Conservation (phyloP, 768 basidiomycete species). For the Collybia mongolica region DNA sequence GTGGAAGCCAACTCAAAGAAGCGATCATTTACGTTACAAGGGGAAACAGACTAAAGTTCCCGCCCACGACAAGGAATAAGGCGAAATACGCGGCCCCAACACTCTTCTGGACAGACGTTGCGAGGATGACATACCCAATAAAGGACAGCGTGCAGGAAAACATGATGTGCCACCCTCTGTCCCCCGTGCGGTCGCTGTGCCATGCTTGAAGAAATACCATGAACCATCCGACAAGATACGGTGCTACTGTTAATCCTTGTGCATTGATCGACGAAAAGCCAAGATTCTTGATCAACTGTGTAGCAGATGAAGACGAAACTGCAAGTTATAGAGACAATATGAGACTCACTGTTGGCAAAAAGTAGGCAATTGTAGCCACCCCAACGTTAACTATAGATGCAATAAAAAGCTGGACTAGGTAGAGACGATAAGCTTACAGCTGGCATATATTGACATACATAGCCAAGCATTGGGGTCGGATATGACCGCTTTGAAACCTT, state of each 20-base stretch:
- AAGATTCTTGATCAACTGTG: conserved; percentile 50
- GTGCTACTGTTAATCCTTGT: conserved; percentile 58
- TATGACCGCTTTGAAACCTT: conserved; percentile 51
- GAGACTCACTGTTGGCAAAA: conserved; percentile 46
- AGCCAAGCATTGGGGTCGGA: conserved; percentile 51
- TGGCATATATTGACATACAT: conserved; percentile 50
- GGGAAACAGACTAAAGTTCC: conserved; percentile 55
- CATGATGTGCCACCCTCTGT: conserved; percentile 59
- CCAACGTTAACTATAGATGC: conserved; percentile 48
- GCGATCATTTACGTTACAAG: conserved; percentile 46
- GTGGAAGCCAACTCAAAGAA: background rate
- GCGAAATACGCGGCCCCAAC: conserved; percentile 57
- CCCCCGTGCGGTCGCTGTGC: conserved; percentile 53
- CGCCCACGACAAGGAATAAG: conserved; percentile 54
- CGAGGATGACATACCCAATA: conserved; percentile 53
- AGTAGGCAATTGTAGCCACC: conserved; percentile 55
- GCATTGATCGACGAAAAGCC: conserved; percentile 57
- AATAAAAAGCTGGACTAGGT: background rate
- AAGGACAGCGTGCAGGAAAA: conserved; percentile 41
- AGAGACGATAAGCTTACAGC: conserved; percentile 35
- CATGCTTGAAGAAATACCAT: conserved; percentile 52
- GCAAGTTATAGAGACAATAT: background rate
- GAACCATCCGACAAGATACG: conserved; percentile 58
- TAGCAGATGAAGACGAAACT: background rate
- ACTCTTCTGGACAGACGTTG: conserved; percentile 47